Percentiles rank a stretch among this genome's conserved stretches.
phyloP scores from a whole-genome alignment of 2,329 filamentous ascomycete genomes.

The Claviceps sp. region DNA sequence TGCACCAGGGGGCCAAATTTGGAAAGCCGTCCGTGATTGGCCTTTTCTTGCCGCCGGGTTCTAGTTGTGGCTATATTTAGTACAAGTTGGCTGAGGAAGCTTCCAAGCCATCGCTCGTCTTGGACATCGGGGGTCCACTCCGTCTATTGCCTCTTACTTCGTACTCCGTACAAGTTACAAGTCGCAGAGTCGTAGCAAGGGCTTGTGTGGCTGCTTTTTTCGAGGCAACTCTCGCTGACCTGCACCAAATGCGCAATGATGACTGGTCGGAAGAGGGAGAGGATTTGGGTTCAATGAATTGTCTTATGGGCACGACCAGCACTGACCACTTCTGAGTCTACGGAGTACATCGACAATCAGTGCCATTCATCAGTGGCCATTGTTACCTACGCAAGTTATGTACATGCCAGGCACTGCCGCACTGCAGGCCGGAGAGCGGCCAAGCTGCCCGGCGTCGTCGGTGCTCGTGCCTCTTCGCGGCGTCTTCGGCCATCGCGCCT shows the following conservation, averaged over 20 bases:
- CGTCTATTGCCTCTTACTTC: too few species aligned
- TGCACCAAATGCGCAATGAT: neutral
- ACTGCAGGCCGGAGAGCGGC: too few species aligned
- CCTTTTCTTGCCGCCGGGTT: constrained; percentile 17
- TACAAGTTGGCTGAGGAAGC: neutral
- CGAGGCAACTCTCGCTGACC: neutral
- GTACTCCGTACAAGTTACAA: neutral
- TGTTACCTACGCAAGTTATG: too few species aligned
- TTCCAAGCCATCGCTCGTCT: neutral
- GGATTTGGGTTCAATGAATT: too few species aligned
- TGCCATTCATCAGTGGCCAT: too few species aligned
- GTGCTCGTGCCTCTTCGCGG: neutral
- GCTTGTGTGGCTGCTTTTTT: neutral
- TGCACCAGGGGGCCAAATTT: constrained; percentile 13
- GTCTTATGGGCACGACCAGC: too few species aligned
- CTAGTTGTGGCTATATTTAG: constrained; percentile 22
- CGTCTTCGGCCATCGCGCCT: neutral
- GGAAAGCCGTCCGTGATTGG: constrained; percentile 16
- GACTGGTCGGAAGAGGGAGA: neutral
- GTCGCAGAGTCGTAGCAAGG: neutral
- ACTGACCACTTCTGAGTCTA: too few species aligned
- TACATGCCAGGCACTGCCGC: too few species aligned
- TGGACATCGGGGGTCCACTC: neutral
- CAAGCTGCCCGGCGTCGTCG: neutral
- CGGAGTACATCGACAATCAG: too few species aligned